Base-by-base conservation (phyloP, 148 eudicot genomes). In the Dianthus caryophyllus region DNA sequence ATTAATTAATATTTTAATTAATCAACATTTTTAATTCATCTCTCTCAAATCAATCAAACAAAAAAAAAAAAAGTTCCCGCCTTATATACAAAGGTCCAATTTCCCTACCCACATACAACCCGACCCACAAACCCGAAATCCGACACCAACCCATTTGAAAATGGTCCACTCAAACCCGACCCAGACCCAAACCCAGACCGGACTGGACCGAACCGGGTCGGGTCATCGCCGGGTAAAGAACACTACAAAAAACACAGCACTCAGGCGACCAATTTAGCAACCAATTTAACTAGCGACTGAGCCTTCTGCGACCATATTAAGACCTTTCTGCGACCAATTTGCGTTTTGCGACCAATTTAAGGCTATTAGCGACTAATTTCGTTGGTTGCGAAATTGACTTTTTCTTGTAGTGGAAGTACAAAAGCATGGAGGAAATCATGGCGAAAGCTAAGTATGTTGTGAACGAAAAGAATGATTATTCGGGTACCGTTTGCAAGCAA, bases 371-470 rank as follows among this genome's bases (percentile, higher is more conserved):
- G n/a, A n/a, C n/a, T n/a, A n/a, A n/a, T n/a, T n/a, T n/a, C n/a
- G n/a, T n/a, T n/a, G n/a, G n/a, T n/a, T n/a, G n/a, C n/a, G n/a
- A n/a, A n/a, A n/a, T n/a, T n/a, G n/a, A n/a, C n/a, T n/a, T n/a
- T n/a, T n/a, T n/a, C n/a, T n/a, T n/a, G n/a, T n/a, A n/a, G n/a
- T n/a, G n/a, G n/a, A 88, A 80, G 70, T 80, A 39, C 52, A 75
- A 74, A 71, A 64, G 85, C 26, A 71, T 88, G 76, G 61, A 22
- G 12, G 85, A 84, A 18, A 76, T 88, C 29, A 50, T 86, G 81
- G 66, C 66, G n/a, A 61, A 31, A 26, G 84, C 86, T 0, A 82
- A 77, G 36, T 38, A 24, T 18, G 80, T 63, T 0, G 75, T 74
- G 65, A 62, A 75, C 0, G 85, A 79, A 6, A 69, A 51, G 10